Percentiles rank a stretch among this genome's conserved stretches.
These are phyloP conservation scores for Acacia crassicarpa DNA, from an alignment of 306 rosid species.

Conservation along the genomic window DNA sequence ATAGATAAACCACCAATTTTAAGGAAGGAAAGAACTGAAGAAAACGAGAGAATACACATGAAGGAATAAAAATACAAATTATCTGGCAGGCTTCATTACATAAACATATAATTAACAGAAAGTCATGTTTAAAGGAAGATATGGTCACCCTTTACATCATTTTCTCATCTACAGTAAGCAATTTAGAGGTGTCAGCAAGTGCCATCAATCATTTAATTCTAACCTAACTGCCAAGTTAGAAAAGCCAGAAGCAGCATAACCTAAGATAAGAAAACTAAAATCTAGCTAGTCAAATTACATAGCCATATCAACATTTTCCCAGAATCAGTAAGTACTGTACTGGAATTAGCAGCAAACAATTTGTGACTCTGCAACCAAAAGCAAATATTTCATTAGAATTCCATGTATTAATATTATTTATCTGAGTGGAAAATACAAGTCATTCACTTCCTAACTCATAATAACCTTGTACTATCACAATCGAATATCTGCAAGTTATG, in stretches of 20 bases:
- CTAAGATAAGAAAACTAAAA: slow-evolving; percentile 10
- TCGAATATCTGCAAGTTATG: neutral
- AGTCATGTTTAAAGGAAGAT: slow-evolving; percentile 34
- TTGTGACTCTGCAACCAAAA: slow-evolving; percentile 52
- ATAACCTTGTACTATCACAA: neutral
- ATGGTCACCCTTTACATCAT: slow-evolving; percentile 38
- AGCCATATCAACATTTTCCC: slow-evolving; percentile 40
- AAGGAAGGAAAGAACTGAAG: neutral
- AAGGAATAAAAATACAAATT: neutral
- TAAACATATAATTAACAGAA: slow-evolving; percentile 36
- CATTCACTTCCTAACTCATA: neutral
- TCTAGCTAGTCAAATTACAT: slow-evolving; percentile 38
- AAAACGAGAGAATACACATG: neutral
- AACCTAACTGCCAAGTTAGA: slow-evolving; percentile 69
- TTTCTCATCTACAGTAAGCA: slow-evolving; percentile 42
- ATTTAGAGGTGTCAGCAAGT: slow-evolving; percentile 59
- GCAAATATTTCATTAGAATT: slow-evolving; percentile 27
- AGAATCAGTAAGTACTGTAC: slow-evolving; percentile 32
- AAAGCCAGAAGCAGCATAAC: slow-evolving; percentile 30
- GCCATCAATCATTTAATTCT: slow-evolving; percentile 44
- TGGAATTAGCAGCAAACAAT: slow-evolving; percentile 35
- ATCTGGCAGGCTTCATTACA: slow-evolving; percentile 37
- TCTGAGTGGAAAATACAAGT: neutral
- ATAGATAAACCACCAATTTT: neutral
- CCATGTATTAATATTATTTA: neutral